phyloP scores from a whole-genome alignment of 176 grass and related monocot species.

The Carex littledalei region DNA sequence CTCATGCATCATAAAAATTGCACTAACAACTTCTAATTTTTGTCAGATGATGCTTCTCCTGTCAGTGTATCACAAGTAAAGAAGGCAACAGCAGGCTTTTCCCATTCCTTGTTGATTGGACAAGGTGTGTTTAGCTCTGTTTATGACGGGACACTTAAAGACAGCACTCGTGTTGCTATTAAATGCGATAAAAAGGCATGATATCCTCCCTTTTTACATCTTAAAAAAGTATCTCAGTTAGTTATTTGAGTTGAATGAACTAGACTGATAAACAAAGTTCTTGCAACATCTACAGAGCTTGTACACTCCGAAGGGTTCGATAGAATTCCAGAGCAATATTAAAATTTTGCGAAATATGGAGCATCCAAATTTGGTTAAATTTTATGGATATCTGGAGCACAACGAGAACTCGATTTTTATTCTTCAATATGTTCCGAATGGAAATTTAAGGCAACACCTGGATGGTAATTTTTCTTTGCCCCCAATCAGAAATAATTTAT shows the following conservation, averaged over 20 bases:
- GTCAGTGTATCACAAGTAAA: constrained; percentile 8
- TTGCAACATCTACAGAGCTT: background rate
- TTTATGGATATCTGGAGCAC: constrained; percentile 13
- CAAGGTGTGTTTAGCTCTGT: constrained; percentile 10
- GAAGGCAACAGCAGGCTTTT: background rate
- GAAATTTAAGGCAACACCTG: constrained; percentile 13
- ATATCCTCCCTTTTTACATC: background rate
- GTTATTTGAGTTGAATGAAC: background rate
- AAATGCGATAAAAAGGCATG: background rate
- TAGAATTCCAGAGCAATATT: background rate
- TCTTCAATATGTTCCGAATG: background rate
- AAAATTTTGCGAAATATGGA: background rate
- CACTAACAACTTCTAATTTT: background rate
- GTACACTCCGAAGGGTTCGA: background rate
- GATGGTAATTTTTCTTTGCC: background rate
- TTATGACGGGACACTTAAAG: constrained; percentile 9
- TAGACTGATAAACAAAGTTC: background rate
- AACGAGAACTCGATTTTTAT: constrained; percentile 2
- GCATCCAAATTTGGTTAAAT: constrained; percentile 20
- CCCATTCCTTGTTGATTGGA: background rate
- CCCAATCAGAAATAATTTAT: background rate
- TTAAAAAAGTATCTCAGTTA: background rate
- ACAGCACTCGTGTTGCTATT: background rate
- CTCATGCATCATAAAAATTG: background rate
- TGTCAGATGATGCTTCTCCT: background rate